Percentiles rank a stretch among this genome's conserved stretches.
These are phyloP conservation scores for Aspergillus thermomutatus DNA, from an alignment of 2,329 filamentous ascomycete genomes.

Conservation along the genomic window DNA sequence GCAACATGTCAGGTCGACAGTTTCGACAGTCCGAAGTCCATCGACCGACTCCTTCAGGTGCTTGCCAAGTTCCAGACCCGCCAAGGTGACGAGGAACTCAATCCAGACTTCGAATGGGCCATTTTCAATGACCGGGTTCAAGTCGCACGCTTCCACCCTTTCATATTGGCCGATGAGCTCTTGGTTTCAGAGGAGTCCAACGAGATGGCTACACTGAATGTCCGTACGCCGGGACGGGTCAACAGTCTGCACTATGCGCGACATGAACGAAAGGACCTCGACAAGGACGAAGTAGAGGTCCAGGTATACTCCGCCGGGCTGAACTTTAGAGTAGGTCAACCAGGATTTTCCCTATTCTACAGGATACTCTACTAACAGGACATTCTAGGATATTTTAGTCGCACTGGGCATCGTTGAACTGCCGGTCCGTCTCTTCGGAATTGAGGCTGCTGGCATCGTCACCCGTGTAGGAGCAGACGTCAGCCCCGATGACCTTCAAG, in stretches of 20 bases:
- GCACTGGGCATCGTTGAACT: constrained; percentile 12
- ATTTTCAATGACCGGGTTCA: constrained; percentile 9
- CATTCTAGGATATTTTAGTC: constrained; percentile 20
- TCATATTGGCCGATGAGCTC: not conserved
- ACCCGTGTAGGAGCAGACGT: constrained; percentile 18
- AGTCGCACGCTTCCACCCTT: constrained; percentile 11
- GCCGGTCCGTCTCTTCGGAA: constrained; percentile 13
- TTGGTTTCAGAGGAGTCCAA: not conserved
- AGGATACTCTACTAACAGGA: not conserved
- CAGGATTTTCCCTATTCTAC: not conserved
- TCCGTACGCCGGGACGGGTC: constrained; percentile 18
- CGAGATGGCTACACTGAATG: constrained; percentile 7
- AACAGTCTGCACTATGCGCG: constrained; percentile 19
- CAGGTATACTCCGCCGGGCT: constrained; percentile 5
- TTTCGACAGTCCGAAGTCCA: not conserved
- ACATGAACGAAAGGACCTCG: not conserved
- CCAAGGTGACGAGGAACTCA: not conserved
- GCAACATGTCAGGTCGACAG: constrained; percentile 22
- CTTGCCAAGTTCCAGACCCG: constrained; percentile 10
- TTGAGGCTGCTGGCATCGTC: constrained; percentile 22
- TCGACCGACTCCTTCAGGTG: constrained; percentile 10
- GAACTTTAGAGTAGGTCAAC: constrained; percentile 1
- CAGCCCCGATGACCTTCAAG: constrained; percentile 3
- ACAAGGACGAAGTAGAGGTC: constrained; percentile 20
- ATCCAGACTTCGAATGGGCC: constrained; percentile 19